Evolutionary conservation across 140 eudicot genomes (phyloP).

Genomic region (Flaveria floridana): DNA sequence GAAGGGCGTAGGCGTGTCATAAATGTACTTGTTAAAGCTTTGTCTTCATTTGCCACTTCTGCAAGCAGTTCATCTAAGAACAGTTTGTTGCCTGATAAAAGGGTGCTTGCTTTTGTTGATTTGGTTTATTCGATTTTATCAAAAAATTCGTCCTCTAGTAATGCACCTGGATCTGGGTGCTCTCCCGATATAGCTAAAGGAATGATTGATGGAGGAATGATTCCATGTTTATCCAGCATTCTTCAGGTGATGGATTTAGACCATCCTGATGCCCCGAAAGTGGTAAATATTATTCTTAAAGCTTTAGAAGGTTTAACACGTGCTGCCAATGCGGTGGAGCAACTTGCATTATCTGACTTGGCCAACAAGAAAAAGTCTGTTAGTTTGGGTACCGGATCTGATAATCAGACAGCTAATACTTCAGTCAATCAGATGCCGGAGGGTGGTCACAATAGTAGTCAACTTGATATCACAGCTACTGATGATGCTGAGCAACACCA

Average conservation of each 20-base stretch:
- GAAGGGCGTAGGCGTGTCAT: slow-evolving; percentile 96
- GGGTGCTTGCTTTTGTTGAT: slow-evolving; percentile 75
- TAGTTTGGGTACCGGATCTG: slow-evolving; percentile 50
- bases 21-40: slow-evolving; percentile 85
- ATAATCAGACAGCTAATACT: slow-evolving; percentile 41
- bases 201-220: slow-evolving; percentile 96
- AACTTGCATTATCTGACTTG: slow-evolving; percentile 59
- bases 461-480: slow-evolving; percentile 37
- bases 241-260: slow-evolving; percentile 94
- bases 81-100: slow-evolving; percentile 72
- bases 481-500: slow-evolving; percentile 50
- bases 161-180: slow-evolving; percentile 79
- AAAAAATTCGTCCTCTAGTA: slow-evolving; percentile 78
- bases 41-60: slow-evolving; percentile 56
- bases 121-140: slow-evolving; percentile 78
- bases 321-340: slow-evolving; percentile 95
- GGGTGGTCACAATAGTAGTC: slow-evolving; percentile 35
- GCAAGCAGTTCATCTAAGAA: slow-evolving; percentile 56
- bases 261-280: slow-evolving; percentile 94
- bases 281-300: slow-evolving; percentile 78
- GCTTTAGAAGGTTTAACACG: slow-evolving; percentile 88
- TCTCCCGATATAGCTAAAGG: slow-evolving; percentile 95
- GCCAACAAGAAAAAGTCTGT: slow-evolving; percentile 61
- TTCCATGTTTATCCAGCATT: slow-evolving; percentile 70
- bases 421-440: slow-evolving; percentile 46